These are phyloP conservation scores for Alternaria longipes DNA, from an alignment of 2,329 filamentous ascomycete species.

Conservation along the genomic window DNA sequence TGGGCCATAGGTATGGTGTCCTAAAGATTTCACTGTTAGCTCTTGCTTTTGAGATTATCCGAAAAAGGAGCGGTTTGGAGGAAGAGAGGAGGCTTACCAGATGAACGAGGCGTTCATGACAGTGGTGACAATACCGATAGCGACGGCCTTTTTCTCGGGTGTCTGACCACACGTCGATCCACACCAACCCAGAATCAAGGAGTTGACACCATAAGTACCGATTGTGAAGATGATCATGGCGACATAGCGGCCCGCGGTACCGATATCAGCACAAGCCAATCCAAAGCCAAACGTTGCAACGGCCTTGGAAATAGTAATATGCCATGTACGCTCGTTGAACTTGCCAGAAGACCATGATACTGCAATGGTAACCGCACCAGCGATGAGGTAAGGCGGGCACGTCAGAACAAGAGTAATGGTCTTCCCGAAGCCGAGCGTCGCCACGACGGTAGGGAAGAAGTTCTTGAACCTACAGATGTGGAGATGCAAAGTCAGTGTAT, in stretches of 20 bases:
- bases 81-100: constrained; percentile 32
- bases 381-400: constrained; percentile 39
- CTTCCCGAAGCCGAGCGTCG: constrained; percentile 60
- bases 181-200: constrained; percentile 57
- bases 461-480: constrained; percentile 51
- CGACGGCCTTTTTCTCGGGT: constrained; percentile 57
- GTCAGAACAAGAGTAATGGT: constrained; percentile 63
- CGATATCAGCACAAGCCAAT: constrained; percentile 47
- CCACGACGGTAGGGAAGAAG: constrained; percentile 59
- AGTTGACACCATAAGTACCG: constrained; percentile 52
- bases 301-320: constrained; percentile 52
- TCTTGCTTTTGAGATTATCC: neutral
- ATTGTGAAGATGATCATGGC: constrained; percentile 48
- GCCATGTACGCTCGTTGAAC: constrained; percentile 53
- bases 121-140: constrained; percentile 57
- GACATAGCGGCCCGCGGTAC: constrained; percentile 47
- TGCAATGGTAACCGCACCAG: constrained; percentile 41
- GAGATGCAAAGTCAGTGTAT: too few relatives aligned
- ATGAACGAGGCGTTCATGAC: constrained; percentile 56
- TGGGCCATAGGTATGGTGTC: constrained; percentile 49
- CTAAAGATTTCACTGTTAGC: constrained; percentile 20
- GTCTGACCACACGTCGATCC: constrained; percentile 57
- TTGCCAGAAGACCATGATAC: constrained; percentile 50
- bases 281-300: constrained; percentile 53
- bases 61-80: neutral